Percentiles rank a stretch among this genome's conserved stretches.
Evolutionary conservation across 768 basidiomycete genomes (phyloP).

Genomic region (Amanita jacksonii): DNA sequence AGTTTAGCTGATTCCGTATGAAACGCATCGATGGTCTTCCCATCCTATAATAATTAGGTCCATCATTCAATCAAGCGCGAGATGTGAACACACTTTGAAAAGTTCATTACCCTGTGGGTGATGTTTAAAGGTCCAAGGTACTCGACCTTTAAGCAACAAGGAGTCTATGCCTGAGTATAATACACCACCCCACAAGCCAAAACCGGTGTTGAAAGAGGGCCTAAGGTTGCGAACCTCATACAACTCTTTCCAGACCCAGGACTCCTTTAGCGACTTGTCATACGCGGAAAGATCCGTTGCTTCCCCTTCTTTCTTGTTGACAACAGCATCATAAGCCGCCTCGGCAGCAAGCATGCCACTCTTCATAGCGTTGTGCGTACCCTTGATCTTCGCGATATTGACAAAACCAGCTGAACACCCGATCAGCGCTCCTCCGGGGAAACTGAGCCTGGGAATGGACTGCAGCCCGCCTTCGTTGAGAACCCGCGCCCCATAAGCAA

Average conservation of each 20-base stretch:
- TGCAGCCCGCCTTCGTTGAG: slow-evolving; percentile 94
- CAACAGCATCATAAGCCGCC: slow-evolving; percentile 60
- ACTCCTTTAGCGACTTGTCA: slow-evolving; percentile 54
- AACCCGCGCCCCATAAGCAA: slow-evolving; percentile 86
- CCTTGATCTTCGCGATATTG: slow-evolving; percentile 97
- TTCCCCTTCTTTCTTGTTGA: slow-evolving; percentile 9
- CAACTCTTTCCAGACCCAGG: slow-evolving; percentile 83
- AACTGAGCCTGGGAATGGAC: slow-evolving; percentile 74
- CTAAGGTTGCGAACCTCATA: slow-evolving; percentile 87
- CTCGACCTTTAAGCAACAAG: slow-evolving; percentile 72
- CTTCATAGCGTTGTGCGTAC: slow-evolving; percentile 99
- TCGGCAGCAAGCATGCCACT: slow-evolving; percentile 97
- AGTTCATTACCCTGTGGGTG: slow-evolving; percentile 23
- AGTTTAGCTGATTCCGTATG: slow-evolving; percentile 61
- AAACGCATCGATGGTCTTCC: slow-evolving; percentile 44
- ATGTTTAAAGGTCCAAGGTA: slow-evolving; percentile 89
- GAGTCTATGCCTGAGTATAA: slow-evolving; percentile 85
- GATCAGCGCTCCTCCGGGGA: slow-evolving; percentile 90
- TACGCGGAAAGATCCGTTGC: slow-evolving; percentile 65
- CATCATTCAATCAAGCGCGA: neutral
- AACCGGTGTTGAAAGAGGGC: slow-evolving; percentile 71
- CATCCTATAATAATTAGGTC: slow-evolving; percentile 10
- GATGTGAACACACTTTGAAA: slow-evolving; percentile 15
- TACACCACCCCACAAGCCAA: slow-evolving; percentile 85
- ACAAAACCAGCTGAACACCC: slow-evolving; percentile 96